Evolutionary conservation across 352 stramenopile species (phyloP).

Genomic region (Globisporangium parvum): DNA sequence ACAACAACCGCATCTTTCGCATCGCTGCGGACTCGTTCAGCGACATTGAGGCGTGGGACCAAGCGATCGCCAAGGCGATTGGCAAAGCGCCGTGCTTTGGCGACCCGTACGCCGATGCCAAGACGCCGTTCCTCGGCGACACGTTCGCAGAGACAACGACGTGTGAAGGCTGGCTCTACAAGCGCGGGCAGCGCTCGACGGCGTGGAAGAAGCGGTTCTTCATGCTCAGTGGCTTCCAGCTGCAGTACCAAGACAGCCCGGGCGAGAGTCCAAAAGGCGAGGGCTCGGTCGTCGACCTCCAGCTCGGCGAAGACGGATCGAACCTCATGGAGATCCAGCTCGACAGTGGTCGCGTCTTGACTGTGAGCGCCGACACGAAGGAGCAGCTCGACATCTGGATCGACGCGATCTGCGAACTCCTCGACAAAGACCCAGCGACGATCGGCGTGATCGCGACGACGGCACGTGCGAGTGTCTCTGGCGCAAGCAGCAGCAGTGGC

Average conservation of each 20-base stretch:
- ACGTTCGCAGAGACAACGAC: slow-evolving; percentile 39
- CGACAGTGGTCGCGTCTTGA: slow-evolving; percentile 49
- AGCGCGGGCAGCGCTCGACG: slow-evolving; percentile 47
- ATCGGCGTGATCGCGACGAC: slow-evolving; percentile 9
- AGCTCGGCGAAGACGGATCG: slow-evolving; percentile 34
- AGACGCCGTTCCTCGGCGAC: slow-evolving; percentile 56
- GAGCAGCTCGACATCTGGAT: slow-evolving; percentile 59
- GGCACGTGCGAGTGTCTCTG: neutral
- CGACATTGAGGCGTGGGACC: slow-evolving; percentile 75
- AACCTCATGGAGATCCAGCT: slow-evolving; percentile 68
- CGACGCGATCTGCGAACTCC: slow-evolving; percentile 42
- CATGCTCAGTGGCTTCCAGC: slow-evolving; percentile 44
- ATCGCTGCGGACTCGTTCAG: slow-evolving; percentile 60
- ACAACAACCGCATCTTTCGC: slow-evolving; percentile 75
- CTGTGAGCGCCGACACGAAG: slow-evolving; percentile 53
- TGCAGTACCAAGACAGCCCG: slow-evolving; percentile 63
- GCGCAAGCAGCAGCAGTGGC: neutral
- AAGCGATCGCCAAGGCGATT: slow-evolving; percentile 37
- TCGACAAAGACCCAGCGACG: slow-evolving; percentile 31
- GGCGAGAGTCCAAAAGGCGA: slow-evolving; percentile 52
- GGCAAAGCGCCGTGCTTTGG: slow-evolving; percentile 59
- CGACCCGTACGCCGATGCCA: slow-evolving; percentile 47
- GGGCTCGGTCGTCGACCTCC: slow-evolving; percentile 55
- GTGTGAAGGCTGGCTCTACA: slow-evolving; percentile 76
- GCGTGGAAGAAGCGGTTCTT: slow-evolving; percentile 75